phyloP scores from a whole-genome alignment of 2,329 filamentous ascomycete species.

The Aurifilum marmelostoma region DNA sequence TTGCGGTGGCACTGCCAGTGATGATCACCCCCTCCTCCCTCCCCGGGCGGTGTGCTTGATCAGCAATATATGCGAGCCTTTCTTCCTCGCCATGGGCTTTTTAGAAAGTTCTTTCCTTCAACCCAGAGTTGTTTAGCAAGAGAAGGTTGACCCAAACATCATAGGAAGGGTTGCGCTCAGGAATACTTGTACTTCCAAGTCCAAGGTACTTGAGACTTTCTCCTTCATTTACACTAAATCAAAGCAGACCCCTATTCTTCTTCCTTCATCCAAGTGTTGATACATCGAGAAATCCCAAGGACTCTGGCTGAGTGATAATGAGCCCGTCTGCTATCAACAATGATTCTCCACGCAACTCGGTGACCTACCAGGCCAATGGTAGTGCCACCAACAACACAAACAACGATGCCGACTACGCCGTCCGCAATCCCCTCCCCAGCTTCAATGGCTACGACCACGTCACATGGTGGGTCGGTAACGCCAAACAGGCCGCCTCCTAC shows the following conservation, averaged over 20 bases:
- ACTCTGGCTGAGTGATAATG: conserved; percentile 48
- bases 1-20: conserved; percentile 11
- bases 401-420: conserved; percentile 57
- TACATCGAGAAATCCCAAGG: conserved; percentile 10
- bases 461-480: conserved; percentile 96
- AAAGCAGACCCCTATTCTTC: not conserved
- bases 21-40: not conserved
- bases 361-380: conserved; percentile 38
- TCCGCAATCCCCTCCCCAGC: conserved; percentile 53
- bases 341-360: conserved; percentile 51
- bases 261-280: not conserved
- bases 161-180: not conserved
- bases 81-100: not conserved
- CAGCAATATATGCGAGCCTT: conserved; percentile 22
- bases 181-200: not conserved
- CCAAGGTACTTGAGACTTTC: too few species aligned
- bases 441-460: conserved; percentile 91
- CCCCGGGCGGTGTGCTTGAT: not conserved
- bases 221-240: not conserved
- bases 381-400: conserved; percentile 39
- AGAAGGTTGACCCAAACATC: not conserved
- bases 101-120: not conserved
- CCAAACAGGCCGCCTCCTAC: conserved; percentile 90
- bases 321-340: conserved; percentile 59
- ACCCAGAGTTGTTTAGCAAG: not conserved